Base-by-base conservation (phyloP, 805 yeast species). In the Candida morakotiae region DNA sequence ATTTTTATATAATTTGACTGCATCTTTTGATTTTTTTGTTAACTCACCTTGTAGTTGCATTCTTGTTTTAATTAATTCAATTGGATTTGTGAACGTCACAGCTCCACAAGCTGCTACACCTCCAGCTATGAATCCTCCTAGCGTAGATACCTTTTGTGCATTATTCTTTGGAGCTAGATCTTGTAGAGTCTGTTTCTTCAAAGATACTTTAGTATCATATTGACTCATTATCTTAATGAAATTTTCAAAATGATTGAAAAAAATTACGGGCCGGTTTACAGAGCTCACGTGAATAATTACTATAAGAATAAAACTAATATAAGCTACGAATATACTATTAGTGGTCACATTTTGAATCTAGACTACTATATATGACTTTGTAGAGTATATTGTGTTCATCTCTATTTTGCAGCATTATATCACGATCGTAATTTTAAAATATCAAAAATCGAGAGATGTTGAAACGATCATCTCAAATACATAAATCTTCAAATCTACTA, bases 1-100 rank as follows among this genome's bases (percentile, higher is more conserved):
- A 51, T 93, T 91, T 48, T 73, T 83, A 61, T 91, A 93, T 16
- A 73, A 48, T 38, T 54, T 67, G 0, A 81, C 71, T 17, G 70
- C 72, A 28, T 72, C 64, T 4, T 64, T 69, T 22, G 69, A 58
- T 8, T 72, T 63, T 10, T 81, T 70, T 9, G 77, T 66, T 35
- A 91, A 69, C 62, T 93, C 98, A 42, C 98, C 98, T 61, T 93
- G 97, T 32, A 93, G 69, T 60, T 93, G 98, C 95, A 91, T 85
- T 64, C 98, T 71, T 7, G 95, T 93, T 65, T 93, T 93, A 49
- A 91, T 87, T 44, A 93, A 69, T 61, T 93, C 98, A 45, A 93
- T 83, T 5, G 98, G 98, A 57, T 93, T 93, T 3, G 98, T 89
- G 56, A 91, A 81, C 0, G 97, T 91, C 31, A 93, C 98, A 0